These are phyloP conservation scores for Batrachochytrium dendrobatidis DNA, from an alignment of 371 early-diverging fungal genomes.

Conservation along the genomic window DNA sequence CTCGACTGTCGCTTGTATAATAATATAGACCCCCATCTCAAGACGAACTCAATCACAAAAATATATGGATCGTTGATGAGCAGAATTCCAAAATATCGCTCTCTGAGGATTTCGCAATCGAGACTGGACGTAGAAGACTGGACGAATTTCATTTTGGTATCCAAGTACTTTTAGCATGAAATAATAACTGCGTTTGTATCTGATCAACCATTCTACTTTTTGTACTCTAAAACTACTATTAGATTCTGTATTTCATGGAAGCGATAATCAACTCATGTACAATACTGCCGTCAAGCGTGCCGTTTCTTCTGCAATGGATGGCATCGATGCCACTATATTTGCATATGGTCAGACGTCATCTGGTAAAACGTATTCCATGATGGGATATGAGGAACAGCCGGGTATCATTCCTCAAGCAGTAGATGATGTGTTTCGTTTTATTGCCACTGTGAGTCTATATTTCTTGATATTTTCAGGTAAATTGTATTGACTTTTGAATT, in stretches of 20 bases:
- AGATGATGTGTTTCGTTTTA: constrained; percentile 69
- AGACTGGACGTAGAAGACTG: background rate
- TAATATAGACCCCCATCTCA: background rate
- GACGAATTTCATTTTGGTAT: constrained; percentile 22
- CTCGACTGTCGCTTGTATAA: too few relatives aligned
- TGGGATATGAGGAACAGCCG: constrained; percentile 45
- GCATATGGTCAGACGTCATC: constrained; percentile 95
- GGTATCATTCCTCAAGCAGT: constrained; percentile 78
- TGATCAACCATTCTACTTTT: background rate
- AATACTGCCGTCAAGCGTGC: constrained; percentile 21
- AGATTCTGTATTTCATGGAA: constrained; percentile 30
- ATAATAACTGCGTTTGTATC: constrained; percentile 2
- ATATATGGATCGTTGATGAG: background rate
- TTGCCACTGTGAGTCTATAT: constrained; percentile 39
- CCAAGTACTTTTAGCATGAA: background rate
- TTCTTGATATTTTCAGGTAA: background rate
- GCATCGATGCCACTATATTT: constrained; percentile 60
- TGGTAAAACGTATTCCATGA: constrained; percentile 82
- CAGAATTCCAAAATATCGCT: background rate
- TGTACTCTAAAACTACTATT: too few relatives aligned
- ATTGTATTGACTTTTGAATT: constrained; percentile 61
- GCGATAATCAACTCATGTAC: constrained; percentile 35
- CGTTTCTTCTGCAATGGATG: constrained; percentile 38
- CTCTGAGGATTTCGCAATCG: background rate
- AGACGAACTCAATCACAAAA: background rate